Evolutionary conservation across 805 yeast genomes (phyloP), one percentile per base, ranked within the genome.

Genomic region (Nakazawaea molendinolei): DNA sequence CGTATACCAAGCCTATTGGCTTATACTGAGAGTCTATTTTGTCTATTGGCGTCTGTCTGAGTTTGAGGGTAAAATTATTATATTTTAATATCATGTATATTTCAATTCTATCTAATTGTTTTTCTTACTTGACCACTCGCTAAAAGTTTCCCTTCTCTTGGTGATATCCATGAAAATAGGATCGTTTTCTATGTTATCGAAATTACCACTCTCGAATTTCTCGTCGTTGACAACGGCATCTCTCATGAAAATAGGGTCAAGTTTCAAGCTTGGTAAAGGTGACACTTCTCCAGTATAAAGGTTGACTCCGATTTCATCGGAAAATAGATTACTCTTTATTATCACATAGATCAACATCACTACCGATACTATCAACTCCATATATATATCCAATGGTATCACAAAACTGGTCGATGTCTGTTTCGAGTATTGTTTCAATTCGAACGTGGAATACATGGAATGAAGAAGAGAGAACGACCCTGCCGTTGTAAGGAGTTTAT

Each of bases 141-240:
- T 43, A 48, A 60, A 74, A 41, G 69, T 70, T 29, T 50, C 42
- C 44, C 86, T 60, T 50, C 65, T 68, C 10, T 51, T 42, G 1
- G 42, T 42, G 7, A 78, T 55, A 47, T 79, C 75, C 29, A 77
- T 56, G 46, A 74, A 79, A 5, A 62, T 67, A 3, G 72, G 60
- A 37, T 80, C 58, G 19, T 69, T 63, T 35, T 74, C 75, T 28
- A 74, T 55, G 9, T 56, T 51, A 32, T 67, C 72, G 46, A 58
- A 75, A 14, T 41, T 31, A 5, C 59, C 59, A 18, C 60, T 49
- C 2, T 79, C 82, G 19, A 67, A 48, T 22, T 56, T 51, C 42
- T 79, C 76, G 19, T 63, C 55, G 32, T 67, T 65, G 13, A 56
- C 54, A 29, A 71, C 66, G 7, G 80, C 76, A 36, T 69, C 59